These are phyloP conservation scores for Cryptosporidium andersoni DNA, from an alignment of 169 alveolate genomes.

Conservation along the genomic window DNA sequence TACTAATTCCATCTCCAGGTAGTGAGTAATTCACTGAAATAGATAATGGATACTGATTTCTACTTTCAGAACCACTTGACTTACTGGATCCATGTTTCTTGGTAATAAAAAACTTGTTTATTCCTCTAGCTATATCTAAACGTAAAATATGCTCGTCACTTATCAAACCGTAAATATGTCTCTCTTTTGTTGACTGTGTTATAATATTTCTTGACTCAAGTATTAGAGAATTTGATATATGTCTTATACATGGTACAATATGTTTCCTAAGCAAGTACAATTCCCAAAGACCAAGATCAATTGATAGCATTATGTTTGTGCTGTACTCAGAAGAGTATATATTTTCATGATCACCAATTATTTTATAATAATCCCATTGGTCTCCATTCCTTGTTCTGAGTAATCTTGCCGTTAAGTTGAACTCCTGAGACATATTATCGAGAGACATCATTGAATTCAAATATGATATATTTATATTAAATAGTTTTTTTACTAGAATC, in stretches of 20 bases:
- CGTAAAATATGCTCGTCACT: too few species aligned
- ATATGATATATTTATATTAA: conserved; percentile 35
- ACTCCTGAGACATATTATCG: conserved; percentile 17
- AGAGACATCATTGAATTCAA: conserved; percentile 36
- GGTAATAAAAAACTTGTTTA: too few species aligned
- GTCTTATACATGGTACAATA: conserved; percentile 33
- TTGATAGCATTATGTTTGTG: conserved; percentile 27
- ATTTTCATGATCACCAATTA: background rate
- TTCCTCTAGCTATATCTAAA: too few species aligned
- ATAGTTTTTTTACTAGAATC: conserved; percentile 20
- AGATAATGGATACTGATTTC: too few species aligned
- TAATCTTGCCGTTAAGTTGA: background rate
- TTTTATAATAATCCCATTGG: background rate
- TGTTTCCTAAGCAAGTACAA: conserved; percentile 23
- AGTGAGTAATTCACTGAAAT: too few species aligned
- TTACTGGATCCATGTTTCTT: too few species aligned
- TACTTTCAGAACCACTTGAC: too few species aligned
- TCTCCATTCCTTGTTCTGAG: conserved; percentile 23
- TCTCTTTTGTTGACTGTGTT: too few species aligned
- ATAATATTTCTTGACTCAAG: conserved; percentile 40
- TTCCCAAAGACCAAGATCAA: conserved; percentile 65
- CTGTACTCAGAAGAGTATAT: background rate
- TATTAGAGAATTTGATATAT: conserved; percentile 45
- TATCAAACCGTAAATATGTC: too few species aligned
- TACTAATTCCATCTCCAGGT: too few species aligned